Conservation (phyloP, 257 asterid species). For the Solanum lycopersicoides region DNA sequence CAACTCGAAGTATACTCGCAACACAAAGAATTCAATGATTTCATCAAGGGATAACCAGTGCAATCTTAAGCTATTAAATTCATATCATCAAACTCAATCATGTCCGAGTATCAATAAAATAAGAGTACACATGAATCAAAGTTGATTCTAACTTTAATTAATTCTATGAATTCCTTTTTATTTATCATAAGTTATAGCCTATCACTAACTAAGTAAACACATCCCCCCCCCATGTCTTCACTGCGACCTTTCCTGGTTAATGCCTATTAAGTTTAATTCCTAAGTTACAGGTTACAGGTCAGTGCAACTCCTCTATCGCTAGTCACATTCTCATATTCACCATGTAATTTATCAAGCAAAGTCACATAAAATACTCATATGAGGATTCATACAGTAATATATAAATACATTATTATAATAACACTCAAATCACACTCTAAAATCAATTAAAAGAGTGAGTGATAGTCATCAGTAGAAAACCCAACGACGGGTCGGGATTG, state of each 20-base stretch:
- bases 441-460: too few species aligned
- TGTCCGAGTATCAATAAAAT: neutral
- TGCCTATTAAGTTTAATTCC: neutral
- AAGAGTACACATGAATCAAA: neutral
- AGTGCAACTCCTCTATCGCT: neutral
- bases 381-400: neutral
- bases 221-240: too few species aligned
- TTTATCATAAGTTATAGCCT: too few species aligned
- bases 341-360: neutral
- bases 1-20: neutral
- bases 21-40: too few species aligned
- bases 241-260: too few species aligned
- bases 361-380: neutral
- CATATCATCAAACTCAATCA: neutral
- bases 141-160: neutral
- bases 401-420: too few species aligned
- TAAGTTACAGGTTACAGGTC: neutral
- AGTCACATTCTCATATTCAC: neutral
- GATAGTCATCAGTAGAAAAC: too few species aligned
- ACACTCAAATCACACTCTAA: too few species aligned
- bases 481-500: too few species aligned
- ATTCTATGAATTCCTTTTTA: neutral
- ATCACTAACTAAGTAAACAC: too few species aligned
- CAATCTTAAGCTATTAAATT: neutral
- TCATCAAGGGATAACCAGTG: neutral